Base-by-base conservation (phyloP, 352 stramenopile genomes). In the Albugo candida region DNA sequence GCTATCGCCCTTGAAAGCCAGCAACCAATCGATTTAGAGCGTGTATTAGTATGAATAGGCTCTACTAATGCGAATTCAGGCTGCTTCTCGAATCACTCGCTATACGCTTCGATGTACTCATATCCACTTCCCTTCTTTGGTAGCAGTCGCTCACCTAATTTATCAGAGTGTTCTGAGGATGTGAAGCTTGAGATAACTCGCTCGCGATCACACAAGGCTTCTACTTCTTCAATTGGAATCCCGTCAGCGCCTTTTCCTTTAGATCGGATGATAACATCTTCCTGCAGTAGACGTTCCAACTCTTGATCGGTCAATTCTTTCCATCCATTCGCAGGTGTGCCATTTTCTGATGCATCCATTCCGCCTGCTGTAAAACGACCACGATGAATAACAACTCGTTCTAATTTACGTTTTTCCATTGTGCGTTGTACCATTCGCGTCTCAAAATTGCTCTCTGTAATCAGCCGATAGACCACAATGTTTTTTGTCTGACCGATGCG, bases 391-490 rank as follows among this genome's bases (percentile, higher is more conserved):
- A 93, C 71, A 16, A 88, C 74, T 19, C 78, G 75, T 55, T 93
- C 81, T 11, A 95, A 70, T 59, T 91, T 93, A 19, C 87, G 77
- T 58, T 95, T 95, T 55, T 93, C 84, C 37, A 94, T 80, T 12
- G 81, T 77, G 21, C 79, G 71, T 54, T 95, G 70, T 27, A 96
- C 77, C 60, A 97, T 96, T 20, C 84, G 84, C 56, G 97, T 85
- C 61, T 97, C 92, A 36, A 97, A 91, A 41, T 81, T 95, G 54
- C 93, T 92, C 44, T 89, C 75, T 13, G 89, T 91, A 48, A 97
- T 79, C 42, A 97, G 65, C 2, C 89, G 79, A 57, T 96, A 96
- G 16, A 97, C 85, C 21, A 76, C 70, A 48, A 94, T 81, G 51
- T 87, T 67, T 48, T 87, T 87, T 36, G 62, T 93, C 60, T 95